Evolutionary conservation across 2,329 filamentous ascomycete genomes (phyloP).

Genomic region (Thelonectria blattea): DNA sequence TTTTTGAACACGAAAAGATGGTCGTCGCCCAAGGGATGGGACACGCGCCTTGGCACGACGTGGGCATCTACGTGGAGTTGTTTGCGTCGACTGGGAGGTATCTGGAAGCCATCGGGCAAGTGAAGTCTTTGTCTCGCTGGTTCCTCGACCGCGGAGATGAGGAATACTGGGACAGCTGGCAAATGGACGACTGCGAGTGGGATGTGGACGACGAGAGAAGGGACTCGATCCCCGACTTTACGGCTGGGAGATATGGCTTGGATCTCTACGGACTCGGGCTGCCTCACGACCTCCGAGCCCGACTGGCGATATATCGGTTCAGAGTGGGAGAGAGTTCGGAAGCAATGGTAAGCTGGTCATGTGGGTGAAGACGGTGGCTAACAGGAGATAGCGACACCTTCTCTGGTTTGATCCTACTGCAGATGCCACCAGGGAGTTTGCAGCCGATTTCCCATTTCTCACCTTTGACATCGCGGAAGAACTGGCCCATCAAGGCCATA

Average conservation of each 20-base stretch:
- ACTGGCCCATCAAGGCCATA: slow-evolving; percentile 43
- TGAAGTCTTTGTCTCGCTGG: slow-evolving; percentile 81
- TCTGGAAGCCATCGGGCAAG: slow-evolving; percentile 68
- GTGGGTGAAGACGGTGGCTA: not conserved
- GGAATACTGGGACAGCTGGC: slow-evolving; percentile 74
- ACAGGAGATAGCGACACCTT: slow-evolving; percentile 63
- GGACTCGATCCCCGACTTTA: slow-evolving; percentile 64
- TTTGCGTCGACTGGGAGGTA: slow-evolving; percentile 70
- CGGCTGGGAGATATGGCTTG: slow-evolving; percentile 56
- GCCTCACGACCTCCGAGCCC: slow-evolving; percentile 82
- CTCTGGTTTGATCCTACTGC: slow-evolving; percentile 72
- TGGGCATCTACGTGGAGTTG: slow-evolving; percentile 85
- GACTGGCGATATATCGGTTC: slow-evolving; percentile 83
- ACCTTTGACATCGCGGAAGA: slow-evolving; percentile 69
- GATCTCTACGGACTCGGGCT: slow-evolving; percentile 74
- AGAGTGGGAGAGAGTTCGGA: slow-evolving; percentile 72
- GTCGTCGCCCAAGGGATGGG: slow-evolving; percentile 42
- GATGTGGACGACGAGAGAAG: slow-evolving; percentile 77
- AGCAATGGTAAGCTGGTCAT: slow-evolving; percentile 66
- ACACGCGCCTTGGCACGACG: slow-evolving; percentile 74
- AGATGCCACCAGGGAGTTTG: slow-evolving; percentile 47
- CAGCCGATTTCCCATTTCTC: slow-evolving; percentile 77
- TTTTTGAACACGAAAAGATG: slow-evolving; percentile 51
- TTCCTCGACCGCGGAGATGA: slow-evolving; percentile 78
- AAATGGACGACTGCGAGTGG: slow-evolving; percentile 86